A percentile compares a stretch with the other conserved stretches of the same genome.
Evolutionary conservation across 306 rosid species (phyloP).

Genomic region (Alnus glutinosa): DNA sequence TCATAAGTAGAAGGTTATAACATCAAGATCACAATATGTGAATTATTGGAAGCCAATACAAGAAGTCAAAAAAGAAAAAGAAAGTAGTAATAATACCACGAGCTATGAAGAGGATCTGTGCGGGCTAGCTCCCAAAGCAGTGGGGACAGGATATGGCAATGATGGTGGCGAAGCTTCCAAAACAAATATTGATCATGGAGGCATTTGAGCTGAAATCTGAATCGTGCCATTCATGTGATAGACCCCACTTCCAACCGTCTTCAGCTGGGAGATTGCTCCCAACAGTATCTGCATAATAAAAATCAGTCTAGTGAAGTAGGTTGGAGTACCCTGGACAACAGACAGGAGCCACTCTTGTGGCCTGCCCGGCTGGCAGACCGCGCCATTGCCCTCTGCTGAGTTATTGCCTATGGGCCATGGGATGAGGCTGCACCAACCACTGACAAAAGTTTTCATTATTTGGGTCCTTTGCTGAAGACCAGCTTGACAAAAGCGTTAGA

Average conservation of each 20-base stretch:
- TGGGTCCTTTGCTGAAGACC: not conserved
- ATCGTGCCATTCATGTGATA: constrained; percentile 8
- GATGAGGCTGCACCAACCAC: not conserved
- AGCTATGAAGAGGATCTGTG: not conserved
- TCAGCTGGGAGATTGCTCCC: constrained; percentile 5
- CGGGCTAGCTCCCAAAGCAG: constrained; percentile 12
- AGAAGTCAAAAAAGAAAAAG: not conserved
- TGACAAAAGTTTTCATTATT: not conserved
- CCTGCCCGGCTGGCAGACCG: constrained; percentile 24
- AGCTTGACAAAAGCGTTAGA: not conserved
- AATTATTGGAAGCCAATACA: not conserved
- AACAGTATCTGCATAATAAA: not conserved
- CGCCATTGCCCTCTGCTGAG: not conserved
- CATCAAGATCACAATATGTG: constrained; percentile 2
- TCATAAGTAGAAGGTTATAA: not conserved
- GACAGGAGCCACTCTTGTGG: constrained; percentile 43
- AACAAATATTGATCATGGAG: constrained; percentile 21
- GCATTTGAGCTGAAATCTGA: not conserved
- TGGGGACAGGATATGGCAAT: constrained; percentile 28
- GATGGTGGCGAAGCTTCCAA: constrained; percentile 27
- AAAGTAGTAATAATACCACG: too few relatives aligned
- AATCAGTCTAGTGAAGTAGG: constrained; percentile 2
- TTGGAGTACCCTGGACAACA: constrained; percentile 23
- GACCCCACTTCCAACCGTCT: constrained; percentile 8
- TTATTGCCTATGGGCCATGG: constrained; percentile 30